A percentile compares a stretch with the other conserved stretches of the same genome.
phyloP scores from a whole-genome alignment of 2,329 filamentous ascomycete genomes.

The Penicillium sp. region DNA sequence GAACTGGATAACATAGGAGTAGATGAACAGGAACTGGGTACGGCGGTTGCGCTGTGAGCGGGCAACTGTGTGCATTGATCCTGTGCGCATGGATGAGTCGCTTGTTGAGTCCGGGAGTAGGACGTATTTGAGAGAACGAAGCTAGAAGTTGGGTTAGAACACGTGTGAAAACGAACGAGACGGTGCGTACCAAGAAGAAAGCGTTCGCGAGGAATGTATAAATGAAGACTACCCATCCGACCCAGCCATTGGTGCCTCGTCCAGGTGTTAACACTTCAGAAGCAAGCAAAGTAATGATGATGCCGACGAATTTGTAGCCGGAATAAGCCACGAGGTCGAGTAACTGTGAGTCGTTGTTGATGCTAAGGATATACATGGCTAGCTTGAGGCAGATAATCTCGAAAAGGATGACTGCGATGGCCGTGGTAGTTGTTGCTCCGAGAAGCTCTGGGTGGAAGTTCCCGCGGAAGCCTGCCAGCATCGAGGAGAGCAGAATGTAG shows the following conservation, averaged over 20 bases:
- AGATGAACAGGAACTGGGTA: constrained; percentile 90
- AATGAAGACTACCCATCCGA: constrained; percentile 84
- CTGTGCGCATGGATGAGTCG: constrained; percentile 65
- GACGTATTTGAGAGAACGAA: constrained; percentile 94
- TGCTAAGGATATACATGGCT: constrained; percentile 90
- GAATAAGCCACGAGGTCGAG: constrained; percentile 94
- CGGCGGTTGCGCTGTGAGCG: constrained; percentile 84
- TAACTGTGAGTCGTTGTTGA: constrained; percentile 91
- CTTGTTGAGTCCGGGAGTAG: constrained; percentile 81
- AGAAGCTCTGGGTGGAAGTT: constrained; percentile 94
- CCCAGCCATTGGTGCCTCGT: constrained; percentile 82
- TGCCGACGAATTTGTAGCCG: constrained; percentile 98
- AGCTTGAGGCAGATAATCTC: constrained; percentile 92
- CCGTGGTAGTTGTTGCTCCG: constrained; percentile 84
- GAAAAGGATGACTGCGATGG: constrained; percentile 79
- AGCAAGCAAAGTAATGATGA: constrained; percentile 84
- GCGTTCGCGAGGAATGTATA: constrained; percentile 96
- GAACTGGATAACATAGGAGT: constrained; percentile 92
- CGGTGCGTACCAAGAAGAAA: constrained; percentile 78
- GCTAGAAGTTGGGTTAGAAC: constrained; percentile 54
- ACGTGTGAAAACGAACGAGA: neutral
- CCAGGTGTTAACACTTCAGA: constrained; percentile 79
- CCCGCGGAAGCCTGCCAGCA: constrained; percentile 86
- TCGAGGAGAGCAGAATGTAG: constrained; percentile 90
- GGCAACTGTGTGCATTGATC: constrained; percentile 71